Percentiles rank a stretch among this genome's conserved stretches.
Conservation (phyloP, 2,329 filamentous ascomycete genomes). For the Colletotrichum falcatum region DNA sequence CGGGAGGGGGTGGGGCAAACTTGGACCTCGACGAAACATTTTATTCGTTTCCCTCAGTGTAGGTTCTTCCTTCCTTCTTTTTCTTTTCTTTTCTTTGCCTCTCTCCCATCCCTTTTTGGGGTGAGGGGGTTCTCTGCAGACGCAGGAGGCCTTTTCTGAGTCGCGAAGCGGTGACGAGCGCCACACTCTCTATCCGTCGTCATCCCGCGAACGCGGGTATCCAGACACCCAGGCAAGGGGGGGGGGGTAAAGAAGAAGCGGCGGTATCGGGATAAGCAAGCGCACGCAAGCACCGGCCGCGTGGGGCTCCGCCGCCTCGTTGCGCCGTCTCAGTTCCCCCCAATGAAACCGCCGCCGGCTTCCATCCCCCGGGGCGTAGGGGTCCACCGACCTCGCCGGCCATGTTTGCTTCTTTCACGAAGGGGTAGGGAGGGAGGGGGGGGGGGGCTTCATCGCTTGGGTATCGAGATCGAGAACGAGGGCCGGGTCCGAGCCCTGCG, state of each 20-base stretch:
- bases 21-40: background rate
- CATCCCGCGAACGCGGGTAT: slow-evolving; percentile 10
- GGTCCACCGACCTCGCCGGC: background rate
- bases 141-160: slow-evolving; percentile 1
- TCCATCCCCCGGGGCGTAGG: background rate
- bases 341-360: background rate
- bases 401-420: background rate
- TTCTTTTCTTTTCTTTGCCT: background rate
- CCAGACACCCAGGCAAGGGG: background rate
- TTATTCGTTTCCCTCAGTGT: background rate
- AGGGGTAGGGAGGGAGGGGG: background rate
- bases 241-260: no score
- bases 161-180: slow-evolving; percentile 33
- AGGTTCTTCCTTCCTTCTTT: background rate
- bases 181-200: background rate
- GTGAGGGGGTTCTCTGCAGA: background rate
- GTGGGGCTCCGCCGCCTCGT: background rate
- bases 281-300: background rate
- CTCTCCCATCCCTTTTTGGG: background rate
- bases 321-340: background rate
- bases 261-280: background rate
- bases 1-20: no score
- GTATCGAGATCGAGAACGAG: background rate
- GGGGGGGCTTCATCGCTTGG: background rate
- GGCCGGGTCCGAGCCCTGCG: background rate